Percentiles rank a stretch among this genome's conserved stretches.
Conservation (phyloP, 805 yeast genomes). For the Kluyveromyces starmeri region DNA sequence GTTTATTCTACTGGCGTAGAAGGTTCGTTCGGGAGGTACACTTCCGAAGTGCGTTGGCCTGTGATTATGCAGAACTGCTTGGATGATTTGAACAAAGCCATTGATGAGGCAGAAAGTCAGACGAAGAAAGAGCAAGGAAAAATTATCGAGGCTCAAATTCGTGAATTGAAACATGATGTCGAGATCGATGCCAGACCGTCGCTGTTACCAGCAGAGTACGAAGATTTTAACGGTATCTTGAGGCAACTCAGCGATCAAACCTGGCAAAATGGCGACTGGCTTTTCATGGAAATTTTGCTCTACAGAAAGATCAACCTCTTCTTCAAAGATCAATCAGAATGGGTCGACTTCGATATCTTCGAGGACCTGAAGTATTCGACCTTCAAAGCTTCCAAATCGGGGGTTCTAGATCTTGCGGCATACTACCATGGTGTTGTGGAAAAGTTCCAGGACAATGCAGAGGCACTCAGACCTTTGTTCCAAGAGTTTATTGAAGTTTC, state of each 20-base stretch:
- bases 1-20: constrained; percentile 57
- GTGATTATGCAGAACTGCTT: constrained; percentile 61
- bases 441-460: constrained; percentile 30
- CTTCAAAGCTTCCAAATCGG: constrained; percentile 62
- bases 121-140: constrained; percentile 38
- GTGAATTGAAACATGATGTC: constrained; percentile 37
- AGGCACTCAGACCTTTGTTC: constrained; percentile 49
- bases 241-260: constrained; percentile 30
- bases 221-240: constrained; percentile 51
- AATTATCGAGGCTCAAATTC: constrained; percentile 35
- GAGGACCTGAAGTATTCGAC: constrained; percentile 60
- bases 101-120: constrained; percentile 21
- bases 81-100: constrained; percentile 44
- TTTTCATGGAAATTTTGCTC: constrained; percentile 74
- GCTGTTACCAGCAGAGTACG: constrained; percentile 37
- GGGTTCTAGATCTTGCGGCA: constrained; percentile 73
- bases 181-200: constrained; percentile 33
- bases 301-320: constrained; percentile 54
- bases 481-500: constrained; percentile 81
- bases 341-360: constrained; percentile 62
- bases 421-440: constrained; percentile 41
- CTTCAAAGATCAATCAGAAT: constrained; percentile 32
- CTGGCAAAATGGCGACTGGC: constrained; percentile 90
- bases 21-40: constrained; percentile 72
- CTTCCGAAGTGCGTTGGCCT: constrained; percentile 83